phyloP scores from a whole-genome alignment of 208 protist species.

The Leishmania martiniquensis region DNA sequence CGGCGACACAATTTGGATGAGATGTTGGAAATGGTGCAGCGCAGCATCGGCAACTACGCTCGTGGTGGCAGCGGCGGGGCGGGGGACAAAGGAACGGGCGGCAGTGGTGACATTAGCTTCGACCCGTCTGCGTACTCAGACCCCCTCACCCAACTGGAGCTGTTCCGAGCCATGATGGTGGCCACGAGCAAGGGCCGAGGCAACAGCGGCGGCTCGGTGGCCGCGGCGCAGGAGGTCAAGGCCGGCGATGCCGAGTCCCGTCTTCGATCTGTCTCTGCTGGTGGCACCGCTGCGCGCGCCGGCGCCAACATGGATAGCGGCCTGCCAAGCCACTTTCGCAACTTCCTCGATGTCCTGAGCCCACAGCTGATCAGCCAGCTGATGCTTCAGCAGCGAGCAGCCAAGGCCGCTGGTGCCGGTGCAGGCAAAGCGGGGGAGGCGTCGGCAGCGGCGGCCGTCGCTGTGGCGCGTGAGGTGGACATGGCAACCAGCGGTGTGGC shows the following conservation, averaged over 20 bases:
- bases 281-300: not conserved
- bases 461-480: slow-evolving; percentile 9
- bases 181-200: slow-evolving; percentile 31
- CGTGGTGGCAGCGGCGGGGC: not conserved
- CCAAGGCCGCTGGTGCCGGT: slow-evolving; percentile 1
- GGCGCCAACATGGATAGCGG: too few relatives aligned
- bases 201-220: not conserved
- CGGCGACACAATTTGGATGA: slow-evolving; percentile 31
- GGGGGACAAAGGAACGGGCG: slow-evolving; percentile 1
- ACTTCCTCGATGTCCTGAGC: slow-evolving; percentile 28
- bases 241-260: slow-evolving; percentile 12
- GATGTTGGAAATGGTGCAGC: slow-evolving; percentile 43
- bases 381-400: slow-evolving; percentile 21
- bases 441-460: not conserved
- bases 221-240: slow-evolving; percentile 17
- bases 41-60: slow-evolving; percentile 25
- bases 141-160: slow-evolving; percentile 28
- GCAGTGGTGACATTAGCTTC: slow-evolving; percentile 13
- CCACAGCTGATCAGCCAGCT: slow-evolving; percentile 29
- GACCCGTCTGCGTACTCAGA: slow-evolving; percentile 28
- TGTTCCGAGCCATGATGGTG: slow-evolving; percentile 35
- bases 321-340: slow-evolving; percentile 17
- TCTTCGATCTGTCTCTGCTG: not conserved
- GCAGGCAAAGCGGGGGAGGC: slow-evolving; percentile 12
- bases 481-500: slow-evolving; percentile 17